Percentiles rank a stretch among this genome's conserved stretches.
Evolutionary conservation across 2,329 filamentous ascomycete species (phyloP).

Genomic region (Apiospora aurea): DNA sequence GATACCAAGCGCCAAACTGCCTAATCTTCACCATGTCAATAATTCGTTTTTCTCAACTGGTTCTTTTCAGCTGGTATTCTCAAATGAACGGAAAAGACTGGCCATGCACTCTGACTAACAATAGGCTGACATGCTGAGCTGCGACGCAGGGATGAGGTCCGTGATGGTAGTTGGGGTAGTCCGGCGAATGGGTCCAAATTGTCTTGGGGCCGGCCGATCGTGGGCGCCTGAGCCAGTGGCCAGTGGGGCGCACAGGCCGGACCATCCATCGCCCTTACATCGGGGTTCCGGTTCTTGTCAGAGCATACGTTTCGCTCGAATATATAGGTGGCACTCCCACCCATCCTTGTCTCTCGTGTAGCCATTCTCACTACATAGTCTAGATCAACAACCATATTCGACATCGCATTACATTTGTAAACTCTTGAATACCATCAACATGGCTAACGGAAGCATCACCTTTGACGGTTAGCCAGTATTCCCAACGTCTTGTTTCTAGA

Average conservation of each 20-base stretch:
- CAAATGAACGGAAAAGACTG: not conserved
- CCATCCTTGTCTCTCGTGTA: not conserved
- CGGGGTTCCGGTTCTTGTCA: conserved; percentile 25
- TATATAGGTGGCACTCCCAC: not conserved
- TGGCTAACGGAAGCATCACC: conserved; percentile 20
- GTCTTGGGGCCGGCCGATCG: not conserved
- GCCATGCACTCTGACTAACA: not conserved
- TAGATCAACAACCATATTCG: not conserved
- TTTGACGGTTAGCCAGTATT: not conserved
- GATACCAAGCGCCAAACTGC: too few relatives aligned
- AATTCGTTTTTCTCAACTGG: too few relatives aligned
- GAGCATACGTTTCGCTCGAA: not conserved
- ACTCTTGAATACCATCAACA: not conserved
- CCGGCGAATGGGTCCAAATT: conserved; percentile 1
- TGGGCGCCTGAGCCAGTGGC: not conserved
- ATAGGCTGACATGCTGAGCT: too few relatives aligned
- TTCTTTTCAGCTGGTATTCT: too few relatives aligned
- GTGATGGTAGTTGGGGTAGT: conserved; percentile 21
- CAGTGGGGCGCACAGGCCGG: conserved; percentile 25
- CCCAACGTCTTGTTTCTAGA: too few relatives aligned
- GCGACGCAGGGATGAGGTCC: not conserved
- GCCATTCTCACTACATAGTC: not conserved
- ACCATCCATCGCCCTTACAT: not conserved
- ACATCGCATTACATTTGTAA: not conserved
- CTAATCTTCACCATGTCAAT: too few relatives aligned